phyloP scores from a whole-genome alignment of 305 asterid species.

The Vinca major region DNA sequence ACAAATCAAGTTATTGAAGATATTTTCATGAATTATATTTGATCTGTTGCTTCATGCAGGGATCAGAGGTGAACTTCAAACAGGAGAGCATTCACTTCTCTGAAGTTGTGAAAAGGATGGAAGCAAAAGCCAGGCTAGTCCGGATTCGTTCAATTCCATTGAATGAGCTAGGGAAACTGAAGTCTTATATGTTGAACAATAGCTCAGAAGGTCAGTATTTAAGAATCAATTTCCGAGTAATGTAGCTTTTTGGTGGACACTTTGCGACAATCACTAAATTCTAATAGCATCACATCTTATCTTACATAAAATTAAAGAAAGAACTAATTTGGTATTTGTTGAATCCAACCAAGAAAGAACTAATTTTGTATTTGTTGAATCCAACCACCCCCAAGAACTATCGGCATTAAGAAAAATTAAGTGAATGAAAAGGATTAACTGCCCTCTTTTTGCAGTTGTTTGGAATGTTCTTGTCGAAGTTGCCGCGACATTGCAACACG shows the following conservation, averaged over 20 bases:
- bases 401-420: not conserved
- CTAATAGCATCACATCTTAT: not conserved
- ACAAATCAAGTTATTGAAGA: not conserved
- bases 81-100: slow-evolving; percentile 20
- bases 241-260: not conserved
- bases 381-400: not conserved
- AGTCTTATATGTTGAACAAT: slow-evolving; percentile 34
- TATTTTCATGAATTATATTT: slow-evolving; percentile 11
- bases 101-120: slow-evolving; percentile 40
- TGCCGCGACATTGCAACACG: slow-evolving; percentile 50
- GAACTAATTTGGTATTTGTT: not conserved
- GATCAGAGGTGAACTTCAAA: slow-evolving; percentile 37
- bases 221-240: not conserved
- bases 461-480: slow-evolving; percentile 79
- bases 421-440: not conserved
- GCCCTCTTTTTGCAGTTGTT: slow-evolving; percentile 37
- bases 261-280: not conserved
- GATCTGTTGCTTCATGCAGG: slow-evolving; percentile 31
- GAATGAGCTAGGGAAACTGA: slow-evolving; percentile 49
- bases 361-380: not conserved
- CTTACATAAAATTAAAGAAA: not conserved
- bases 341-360: not conserved
- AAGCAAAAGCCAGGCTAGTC: slow-evolving; percentile 72
- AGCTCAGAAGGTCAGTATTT: slow-evolving; percentile 51
- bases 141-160: slow-evolving; percentile 57